Percentiles rank a stretch among this genome's conserved stretches.
Evolutionary conservation across 352 stramenopile genomes (phyloP).

Genomic region (Phytophthora sp.): DNA sequence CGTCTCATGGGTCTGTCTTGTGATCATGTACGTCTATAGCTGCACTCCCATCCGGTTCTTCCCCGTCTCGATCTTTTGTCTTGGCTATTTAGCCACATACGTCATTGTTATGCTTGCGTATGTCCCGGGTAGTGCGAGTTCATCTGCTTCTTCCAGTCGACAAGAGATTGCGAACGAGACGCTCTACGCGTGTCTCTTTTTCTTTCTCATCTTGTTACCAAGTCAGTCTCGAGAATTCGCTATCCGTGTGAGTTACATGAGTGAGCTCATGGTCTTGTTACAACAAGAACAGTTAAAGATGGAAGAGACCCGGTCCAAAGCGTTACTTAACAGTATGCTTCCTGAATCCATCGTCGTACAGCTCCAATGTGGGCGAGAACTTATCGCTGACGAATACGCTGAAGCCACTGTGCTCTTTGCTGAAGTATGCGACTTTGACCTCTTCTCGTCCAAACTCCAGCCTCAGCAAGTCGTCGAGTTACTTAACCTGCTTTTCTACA

Average conservation of each 20-base stretch:
- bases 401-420: conserved; percentile 80
- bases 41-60: conserved; percentile 85
- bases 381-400: conserved; percentile 86
- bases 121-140: conserved; percentile 43
- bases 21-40: conserved; percentile 89
- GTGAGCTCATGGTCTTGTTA: conserved; percentile 82
- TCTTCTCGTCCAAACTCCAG: conserved; percentile 79
- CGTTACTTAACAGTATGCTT: conserved; percentile 85
- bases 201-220: conserved; percentile 77
- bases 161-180: conserved; percentile 72
- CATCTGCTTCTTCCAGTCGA: conserved; percentile 27
- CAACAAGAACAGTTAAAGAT: conserved; percentile 83
- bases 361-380: conserved; percentile 74
- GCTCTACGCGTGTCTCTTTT: conserved; percentile 84
- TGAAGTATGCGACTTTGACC: conserved; percentile 87
- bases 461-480: conserved; percentile 88
- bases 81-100: conserved; percentile 71
- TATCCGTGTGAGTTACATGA: conserved; percentile 87
- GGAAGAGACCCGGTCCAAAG: conserved; percentile 80
- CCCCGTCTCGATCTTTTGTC: conserved; percentile 73
- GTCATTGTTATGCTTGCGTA: conserved; percentile 76
- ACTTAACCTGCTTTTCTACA: conserved; percentile 90
- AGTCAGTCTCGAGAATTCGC: conserved; percentile 83
- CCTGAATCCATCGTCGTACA: conserved; percentile 79
- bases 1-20: conserved; percentile 80